Evolutionary conservation across 306 rosid species (phyloP), one percentile per base, ranked within the genome.

Genomic region (Glycine latifolia): DNA sequence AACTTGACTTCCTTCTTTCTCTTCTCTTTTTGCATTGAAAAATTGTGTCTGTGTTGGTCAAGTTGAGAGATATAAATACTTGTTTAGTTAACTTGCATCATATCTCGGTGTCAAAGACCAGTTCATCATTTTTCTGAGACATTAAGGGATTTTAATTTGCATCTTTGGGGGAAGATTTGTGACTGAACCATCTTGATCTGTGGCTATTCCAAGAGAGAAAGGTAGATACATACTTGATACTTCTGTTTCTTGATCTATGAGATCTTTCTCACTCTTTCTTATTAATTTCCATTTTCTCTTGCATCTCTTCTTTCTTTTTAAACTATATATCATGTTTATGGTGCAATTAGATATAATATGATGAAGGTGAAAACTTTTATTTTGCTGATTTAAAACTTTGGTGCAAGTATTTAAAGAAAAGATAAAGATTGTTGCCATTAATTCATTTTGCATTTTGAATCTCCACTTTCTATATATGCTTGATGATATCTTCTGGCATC

Each of bases 51-150:
- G 31, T 14, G 39, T 66, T 39, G 50, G 10, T 65, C 11, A 65
- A 8, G 31, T 39, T 37, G 10, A 37, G 10, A 63, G 2, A 26
- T 26, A 26, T 26, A 26, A 1, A 26, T 26, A 26, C 31, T 26
- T 26, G 31, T 26, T 26, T 26, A 26, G 31, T 26, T 26, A 26
- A 26, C 31, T 26, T 26, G 31, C 31, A 66, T 41, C 50, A 41
- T 63, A 63, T 37, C 71, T 37, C 41, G 7, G 31, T 67, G 35
- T 43, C 54, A 43, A 67, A 67, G 7, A 14, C 73, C 73, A n/a
- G 8, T 37, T 37, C 41, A 41, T 67, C 33, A 12, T 43, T 67
- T 15, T 65, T 67, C 31, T 65, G 31, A 65, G 70, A 62, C 10
- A 5, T 37, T 13, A 26, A 59, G 37, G 7, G 39, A 26, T 61